phyloP scores from a whole-genome alignment of 768 basidiomycete genomes.

The Rhodotorula taiwanensis region DNA sequence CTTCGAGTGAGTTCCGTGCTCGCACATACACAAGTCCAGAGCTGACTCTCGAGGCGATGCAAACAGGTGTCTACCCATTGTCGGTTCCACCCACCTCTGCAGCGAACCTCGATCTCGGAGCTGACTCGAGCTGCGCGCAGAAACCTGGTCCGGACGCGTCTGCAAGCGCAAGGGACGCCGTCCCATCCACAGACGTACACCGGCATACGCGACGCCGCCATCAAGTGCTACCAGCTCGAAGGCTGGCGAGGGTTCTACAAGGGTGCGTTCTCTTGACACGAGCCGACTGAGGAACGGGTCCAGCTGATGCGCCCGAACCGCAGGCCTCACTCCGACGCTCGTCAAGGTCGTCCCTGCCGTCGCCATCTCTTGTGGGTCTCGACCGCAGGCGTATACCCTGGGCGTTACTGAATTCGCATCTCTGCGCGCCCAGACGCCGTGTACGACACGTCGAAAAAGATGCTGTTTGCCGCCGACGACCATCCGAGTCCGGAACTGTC shows the following conservation, averaged over 20 bases:
- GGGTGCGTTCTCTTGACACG: slow-evolving; percentile 5
- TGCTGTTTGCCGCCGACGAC: slow-evolving; percentile 26
- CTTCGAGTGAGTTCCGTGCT: slow-evolving; percentile 21
- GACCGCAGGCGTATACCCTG: no score
- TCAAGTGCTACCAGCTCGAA: slow-evolving; percentile 71
- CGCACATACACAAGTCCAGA: background rate
- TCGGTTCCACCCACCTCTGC: background rate
- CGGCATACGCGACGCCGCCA: slow-evolving; percentile 76
- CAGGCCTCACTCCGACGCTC: slow-evolving; percentile 81
- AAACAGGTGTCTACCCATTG: slow-evolving; percentile 37
- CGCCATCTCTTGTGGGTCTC: slow-evolving; percentile 63
- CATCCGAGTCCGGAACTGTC: background rate
- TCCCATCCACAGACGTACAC: slow-evolving; percentile 88
- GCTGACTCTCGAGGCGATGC: no score
- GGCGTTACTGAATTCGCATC: no score
- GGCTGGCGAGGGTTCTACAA: slow-evolving; percentile 91
- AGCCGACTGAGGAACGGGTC: background rate
- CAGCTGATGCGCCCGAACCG: background rate
- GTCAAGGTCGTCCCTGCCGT: slow-evolving; percentile 97
- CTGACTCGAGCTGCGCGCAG: slow-evolving; percentile 5
- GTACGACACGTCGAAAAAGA: slow-evolving; percentile 31
- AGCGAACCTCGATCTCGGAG: background rate
- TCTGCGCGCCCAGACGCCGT: slow-evolving; percentile 22
- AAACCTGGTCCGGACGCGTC: slow-evolving; percentile 75
- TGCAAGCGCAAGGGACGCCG: slow-evolving; percentile 92